A percentile compares a stretch with the other conserved stretches of the same genome.
phyloP scores from a whole-genome alignment of 2,329 filamentous ascomycete genomes.

The Colletotrichum gloeosporioides region DNA sequence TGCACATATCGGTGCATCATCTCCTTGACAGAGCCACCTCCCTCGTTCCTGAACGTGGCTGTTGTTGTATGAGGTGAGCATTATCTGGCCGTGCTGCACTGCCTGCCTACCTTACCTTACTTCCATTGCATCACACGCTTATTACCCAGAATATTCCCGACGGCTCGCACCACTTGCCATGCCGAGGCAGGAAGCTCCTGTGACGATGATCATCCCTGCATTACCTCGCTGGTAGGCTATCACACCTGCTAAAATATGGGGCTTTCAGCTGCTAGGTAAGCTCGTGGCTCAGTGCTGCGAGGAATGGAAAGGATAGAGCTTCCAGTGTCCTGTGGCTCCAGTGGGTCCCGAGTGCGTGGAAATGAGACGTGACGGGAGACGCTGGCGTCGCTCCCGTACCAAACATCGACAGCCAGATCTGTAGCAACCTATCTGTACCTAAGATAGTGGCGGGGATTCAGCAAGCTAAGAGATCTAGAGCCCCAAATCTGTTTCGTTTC shows the following conservation, averaged over 20 bases:
- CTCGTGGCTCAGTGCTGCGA: neutral
- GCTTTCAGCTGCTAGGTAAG: neutral
- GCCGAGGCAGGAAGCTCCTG: slow-evolving; percentile 1
- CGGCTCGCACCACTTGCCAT: neutral
- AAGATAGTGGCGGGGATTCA: neutral
- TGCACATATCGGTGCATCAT: neutral
- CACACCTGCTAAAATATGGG: neutral
- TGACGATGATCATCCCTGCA: neutral
- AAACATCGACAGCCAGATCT: neutral
- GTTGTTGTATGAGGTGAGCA: neutral
- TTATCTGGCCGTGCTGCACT: neutral
- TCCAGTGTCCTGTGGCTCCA: neutral
- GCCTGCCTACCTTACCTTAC: neutral
- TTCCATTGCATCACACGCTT: neutral
- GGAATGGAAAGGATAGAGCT: neutral
- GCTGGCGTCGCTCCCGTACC: neutral
- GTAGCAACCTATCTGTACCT: neutral
- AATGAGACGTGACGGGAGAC: neutral
- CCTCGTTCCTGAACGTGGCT: neutral
- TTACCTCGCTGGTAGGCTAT: neutral
- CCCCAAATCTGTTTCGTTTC: neutral
- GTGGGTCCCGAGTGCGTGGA: neutral
- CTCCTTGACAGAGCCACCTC: neutral
- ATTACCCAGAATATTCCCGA: neutral
- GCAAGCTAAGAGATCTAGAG: neutral